A percentile compares a stretch with the other conserved stretches of the same genome.
Conservation (phyloP, 306 rosid species). For the Sicyos edulis region DNA sequence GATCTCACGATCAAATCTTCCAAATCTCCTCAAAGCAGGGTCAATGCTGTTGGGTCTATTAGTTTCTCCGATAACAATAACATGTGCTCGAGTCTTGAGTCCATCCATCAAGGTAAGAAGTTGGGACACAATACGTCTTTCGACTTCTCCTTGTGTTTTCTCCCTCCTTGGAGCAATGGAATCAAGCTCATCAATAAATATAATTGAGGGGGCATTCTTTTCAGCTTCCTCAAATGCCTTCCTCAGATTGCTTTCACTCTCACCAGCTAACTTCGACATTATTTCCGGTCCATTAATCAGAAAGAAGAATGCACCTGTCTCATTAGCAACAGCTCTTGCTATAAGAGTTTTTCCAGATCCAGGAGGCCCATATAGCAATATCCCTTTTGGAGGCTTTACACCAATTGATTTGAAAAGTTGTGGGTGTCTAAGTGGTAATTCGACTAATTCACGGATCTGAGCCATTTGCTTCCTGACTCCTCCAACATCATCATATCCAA, state of each 20-base stretch:
- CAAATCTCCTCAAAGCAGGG: slow-evolving; percentile 62
- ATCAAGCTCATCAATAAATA: slow-evolving; percentile 60
- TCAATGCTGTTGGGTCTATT: slow-evolving; percentile 63
- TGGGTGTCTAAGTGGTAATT: slow-evolving; percentile 71
- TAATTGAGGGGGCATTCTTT: too few relatives aligned
- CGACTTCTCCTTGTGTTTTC: slow-evolving; percentile 69
- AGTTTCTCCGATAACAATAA: slow-evolving; percentile 58
- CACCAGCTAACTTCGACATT: too few relatives aligned
- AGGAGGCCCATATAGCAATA: too few relatives aligned
- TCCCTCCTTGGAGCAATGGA: slow-evolving; percentile 72
- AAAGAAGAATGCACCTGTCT: too few relatives aligned
- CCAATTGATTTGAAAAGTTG: too few relatives aligned
- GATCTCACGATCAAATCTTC: slow-evolving; percentile 62
- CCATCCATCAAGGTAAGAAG: slow-evolving; percentile 74
- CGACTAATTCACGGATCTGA: slow-evolving; percentile 65
- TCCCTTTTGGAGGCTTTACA: too few relatives aligned
- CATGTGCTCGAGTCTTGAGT: slow-evolving; percentile 54
- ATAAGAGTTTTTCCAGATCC: too few relatives aligned
- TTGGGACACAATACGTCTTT: slow-evolving; percentile 63
- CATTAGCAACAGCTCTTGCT: too few relatives aligned
- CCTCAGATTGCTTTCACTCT: too few relatives aligned
- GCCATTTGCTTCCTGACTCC: slow-evolving; percentile 81
- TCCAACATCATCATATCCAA: slow-evolving; percentile 68
- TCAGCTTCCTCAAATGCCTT: too few relatives aligned
- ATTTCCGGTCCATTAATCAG: too few relatives aligned